Percentiles rank a stretch among this genome's conserved stretches.
Evolutionary conservation across 2,329 filamentous ascomycete genomes (phyloP).

Genomic region (Clarireedia sp.): DNA sequence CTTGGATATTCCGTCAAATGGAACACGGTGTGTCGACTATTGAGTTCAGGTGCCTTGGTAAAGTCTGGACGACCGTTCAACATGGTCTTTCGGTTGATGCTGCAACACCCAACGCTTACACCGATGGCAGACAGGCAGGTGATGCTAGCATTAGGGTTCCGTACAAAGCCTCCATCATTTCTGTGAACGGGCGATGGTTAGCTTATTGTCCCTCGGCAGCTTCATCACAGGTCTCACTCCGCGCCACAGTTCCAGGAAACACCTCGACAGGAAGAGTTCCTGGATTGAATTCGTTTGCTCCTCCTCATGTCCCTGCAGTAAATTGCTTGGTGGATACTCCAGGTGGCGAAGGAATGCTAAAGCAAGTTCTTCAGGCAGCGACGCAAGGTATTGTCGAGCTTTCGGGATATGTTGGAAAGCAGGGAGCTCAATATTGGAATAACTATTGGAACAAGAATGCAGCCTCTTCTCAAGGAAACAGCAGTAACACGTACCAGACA

Average conservation of each 20-base stretch:
- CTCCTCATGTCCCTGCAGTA: conserved; percentile 59
- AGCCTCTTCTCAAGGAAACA: conserved; percentile 36
- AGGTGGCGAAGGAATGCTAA: conserved; percentile 62
- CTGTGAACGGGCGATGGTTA: conserved; percentile 66
- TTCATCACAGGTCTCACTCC: conserved; percentile 61
- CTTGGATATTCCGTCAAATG: conserved; percentile 62
- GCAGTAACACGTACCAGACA: conserved; percentile 29
- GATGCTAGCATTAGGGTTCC: conserved; percentile 34
- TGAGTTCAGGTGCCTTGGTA: conserved; percentile 42
- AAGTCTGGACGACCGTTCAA: conserved; percentile 86
- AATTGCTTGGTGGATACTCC: conserved; percentile 67
- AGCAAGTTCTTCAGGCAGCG: conserved; percentile 69
- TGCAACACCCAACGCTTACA: conserved; percentile 11
- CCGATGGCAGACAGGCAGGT: conserved; percentile 30
- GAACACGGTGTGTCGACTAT: background rate
- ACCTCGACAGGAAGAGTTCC: conserved; percentile 44
- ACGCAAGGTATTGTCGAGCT: conserved; percentile 71
- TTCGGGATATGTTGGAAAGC: conserved; percentile 69
- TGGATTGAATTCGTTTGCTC: conserved; percentile 51
- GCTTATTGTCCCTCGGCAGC: conserved; percentile 67
- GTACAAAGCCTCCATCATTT: conserved; percentile 56
- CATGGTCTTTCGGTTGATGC: conserved; percentile 40
- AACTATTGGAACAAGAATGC: conserved; percentile 64
- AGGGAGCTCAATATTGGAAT: conserved; percentile 70
- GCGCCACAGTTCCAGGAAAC: conserved; percentile 55